Percentiles rank a stretch among this genome's conserved stretches.
Conservation (phyloP, 768 basidiomycete genomes). For the Calocera viscosa region DNA sequence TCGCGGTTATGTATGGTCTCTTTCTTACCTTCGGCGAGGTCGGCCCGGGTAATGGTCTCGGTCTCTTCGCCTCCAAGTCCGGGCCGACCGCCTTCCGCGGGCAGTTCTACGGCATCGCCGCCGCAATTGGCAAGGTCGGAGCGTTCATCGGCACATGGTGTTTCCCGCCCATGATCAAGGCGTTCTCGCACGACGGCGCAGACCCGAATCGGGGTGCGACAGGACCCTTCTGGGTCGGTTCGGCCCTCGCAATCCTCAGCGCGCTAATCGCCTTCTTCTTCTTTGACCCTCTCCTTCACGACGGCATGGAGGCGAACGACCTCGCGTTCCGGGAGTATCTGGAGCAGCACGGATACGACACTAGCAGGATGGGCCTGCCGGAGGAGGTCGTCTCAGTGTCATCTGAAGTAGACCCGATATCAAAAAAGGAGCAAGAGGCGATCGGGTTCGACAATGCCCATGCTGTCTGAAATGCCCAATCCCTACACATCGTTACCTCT, state of each 20-base stretch:
- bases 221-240: conserved; percentile 76
- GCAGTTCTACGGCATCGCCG: conserved; percentile 40
- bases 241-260: conserved; percentile 61
- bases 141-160: conserved; percentile 74
- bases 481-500: not conserved
- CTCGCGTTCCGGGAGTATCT: conserved; percentile 73
- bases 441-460: not conserved
- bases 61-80: conserved; percentile 72
- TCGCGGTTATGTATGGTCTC: conserved; percentile 76
- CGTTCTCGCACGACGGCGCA: conserved; percentile 38
- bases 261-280: conserved; percentile 61
- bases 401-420: not conserved
- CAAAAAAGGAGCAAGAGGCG: not conserved
- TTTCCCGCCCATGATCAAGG: conserved; percentile 54
- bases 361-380: conserved; percentile 51
- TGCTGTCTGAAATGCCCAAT: not conserved
- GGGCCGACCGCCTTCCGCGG: conserved; percentile 78
- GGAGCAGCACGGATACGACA: conserved; percentile 66
- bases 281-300: conserved; percentile 58
- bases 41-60: conserved; percentile 71
- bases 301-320: conserved; percentile 74
- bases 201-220: conserved; percentile 49
- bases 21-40: conserved; percentile 84
- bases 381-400: conserved; percentile 16
- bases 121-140: conserved; percentile 48